phyloP scores from a whole-genome alignment of 495 filamentous ascomycete genomes.

The Neurospora sp. region DNA sequence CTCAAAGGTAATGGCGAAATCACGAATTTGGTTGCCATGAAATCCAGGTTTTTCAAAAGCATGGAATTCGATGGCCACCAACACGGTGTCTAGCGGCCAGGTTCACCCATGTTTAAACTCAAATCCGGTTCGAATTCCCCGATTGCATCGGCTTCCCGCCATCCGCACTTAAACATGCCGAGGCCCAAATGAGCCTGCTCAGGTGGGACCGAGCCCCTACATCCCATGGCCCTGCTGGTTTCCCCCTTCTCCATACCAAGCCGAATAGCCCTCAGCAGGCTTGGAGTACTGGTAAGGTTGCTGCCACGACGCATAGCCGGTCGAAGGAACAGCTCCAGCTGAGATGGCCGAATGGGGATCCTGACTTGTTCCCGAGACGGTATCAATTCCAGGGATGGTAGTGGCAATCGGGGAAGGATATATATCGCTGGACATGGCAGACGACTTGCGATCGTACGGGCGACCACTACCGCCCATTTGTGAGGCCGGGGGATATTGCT shows the following conservation, averaged over 20 bases:
- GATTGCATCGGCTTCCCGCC: not conserved
- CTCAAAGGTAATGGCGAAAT: not conserved
- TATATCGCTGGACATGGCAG: slow-evolving; percentile 23
- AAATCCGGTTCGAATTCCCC: not conserved
- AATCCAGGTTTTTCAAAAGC: not conserved
- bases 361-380: slow-evolving; percentile 23
- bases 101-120: not conserved
- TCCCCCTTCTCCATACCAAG: slow-evolving; percentile 32
- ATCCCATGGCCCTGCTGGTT: slow-evolving; percentile 10
- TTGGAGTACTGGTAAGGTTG: slow-evolving; percentile 34
- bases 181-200: not conserved
- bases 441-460: slow-evolving; percentile 27
- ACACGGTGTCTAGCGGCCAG: not conserved
- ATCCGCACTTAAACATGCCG: not conserved
- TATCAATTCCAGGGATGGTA: slow-evolving; percentile 29
- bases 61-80: not conserved
- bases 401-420: slow-evolving; percentile 29
- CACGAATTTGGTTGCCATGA: not conserved
- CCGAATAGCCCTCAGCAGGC: slow-evolving; percentile 25
- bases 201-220: not conserved
- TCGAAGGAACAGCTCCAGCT: slow-evolving; percentile 28
- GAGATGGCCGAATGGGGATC: slow-evolving; percentile 28
- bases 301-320: slow-evolving; percentile 34
- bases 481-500: slow-evolving; percentile 24
- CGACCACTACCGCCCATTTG: slow-evolving; percentile 18